Evolutionary conservation across 352 stramenopile species (phyloP), one percentile per base, ranked within the genome.

Genomic region (Phytophthora kernoviae): DNA sequence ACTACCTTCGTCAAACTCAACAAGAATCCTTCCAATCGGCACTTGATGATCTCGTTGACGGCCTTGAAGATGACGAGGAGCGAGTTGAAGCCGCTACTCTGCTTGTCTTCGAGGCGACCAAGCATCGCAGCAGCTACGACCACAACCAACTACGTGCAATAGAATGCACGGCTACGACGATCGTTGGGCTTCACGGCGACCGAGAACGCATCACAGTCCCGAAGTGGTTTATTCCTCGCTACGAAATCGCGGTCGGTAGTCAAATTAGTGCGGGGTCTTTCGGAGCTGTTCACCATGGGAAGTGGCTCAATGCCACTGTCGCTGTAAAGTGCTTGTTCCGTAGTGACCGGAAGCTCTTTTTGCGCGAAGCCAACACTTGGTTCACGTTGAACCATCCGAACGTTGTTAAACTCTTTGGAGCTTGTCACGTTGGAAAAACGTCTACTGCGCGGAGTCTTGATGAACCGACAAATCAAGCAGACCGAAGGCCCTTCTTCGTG

Each of bases 351-450:
- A 73, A 71, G 27, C 44, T 73, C 22, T 73, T 77, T 21, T 37
- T 72, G 36, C 57, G 60, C 32, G 72, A 81, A 48, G 52, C 68
- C 15, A 58, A 65, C 17, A 63, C 78, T 44, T 81, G 72, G 72
- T 68, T 61, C 39, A 42, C 48, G 8, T 34, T 81, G 18, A 64
- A 62, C 15, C 72, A 81, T 41, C 72, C 72, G 27, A 65, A 81
- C 56, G 55, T 81, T 12, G 26, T 81, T n/a, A 73, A 69, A 21
- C 53, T 81, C 12, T 78, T 69, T 24, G 72, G 68, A 3, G 72
- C 68, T 6, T 81, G 68, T 4, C 65, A 81, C 33, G 55, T 74
- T 9, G 73, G 73, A 2, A 61, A 62, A n/a, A 24, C 41, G 8
- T 33, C n/a, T 14, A 54, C 39, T 7, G 30, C 43, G 17, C 49